Percentiles rank a stretch among this genome's conserved stretches.
Conservation (phyloP, 2,329 filamentous ascomycete genomes). For the Fusarium decemcellulare region DNA sequence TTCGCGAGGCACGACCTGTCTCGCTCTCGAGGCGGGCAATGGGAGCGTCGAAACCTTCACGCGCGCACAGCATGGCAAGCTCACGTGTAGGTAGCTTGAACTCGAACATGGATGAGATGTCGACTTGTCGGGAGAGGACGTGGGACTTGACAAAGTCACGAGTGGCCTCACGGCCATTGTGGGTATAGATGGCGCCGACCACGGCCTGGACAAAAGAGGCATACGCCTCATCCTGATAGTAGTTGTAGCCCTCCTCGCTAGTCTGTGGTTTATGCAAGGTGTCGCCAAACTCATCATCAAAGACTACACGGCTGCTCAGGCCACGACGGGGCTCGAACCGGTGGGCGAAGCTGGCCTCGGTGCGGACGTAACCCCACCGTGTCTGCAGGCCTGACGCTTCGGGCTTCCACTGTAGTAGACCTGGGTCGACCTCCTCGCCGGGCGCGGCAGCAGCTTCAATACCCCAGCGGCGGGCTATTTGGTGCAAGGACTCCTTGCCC, state of each 20-base stretch:
- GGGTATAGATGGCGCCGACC: constrained; percentile 87
- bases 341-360: constrained; percentile 61
- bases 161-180: constrained; percentile 83
- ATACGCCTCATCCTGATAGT: constrained; percentile 82
- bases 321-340: constrained; percentile 71
- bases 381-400: constrained; percentile 61
- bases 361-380: constrained; percentile 66
- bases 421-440: constrained; percentile 92
- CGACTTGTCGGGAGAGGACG: constrained; percentile 83
- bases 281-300: constrained; percentile 90
- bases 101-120: constrained; percentile 83
- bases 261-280: constrained; percentile 46
- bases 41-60: constrained; percentile 91
- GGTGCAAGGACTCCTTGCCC: constrained; percentile 80
- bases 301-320: constrained; percentile 82
- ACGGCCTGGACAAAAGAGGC: constrained; percentile 87
- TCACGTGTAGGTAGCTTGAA: constrained; percentile 90
- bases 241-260: constrained; percentile 61
- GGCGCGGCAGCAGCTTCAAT: constrained; percentile 89
- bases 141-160: constrained; percentile 89
- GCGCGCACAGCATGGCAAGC: constrained; percentile 83
- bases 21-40: constrained; percentile 91
- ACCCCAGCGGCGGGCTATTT: constrained; percentile 89
- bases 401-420: constrained; percentile 84
- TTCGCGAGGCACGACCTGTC: constrained; percentile 87